Evolutionary conservation across 768 basidiomycete species (phyloP).

Genomic region (Collybiopsis confluens): DNA sequence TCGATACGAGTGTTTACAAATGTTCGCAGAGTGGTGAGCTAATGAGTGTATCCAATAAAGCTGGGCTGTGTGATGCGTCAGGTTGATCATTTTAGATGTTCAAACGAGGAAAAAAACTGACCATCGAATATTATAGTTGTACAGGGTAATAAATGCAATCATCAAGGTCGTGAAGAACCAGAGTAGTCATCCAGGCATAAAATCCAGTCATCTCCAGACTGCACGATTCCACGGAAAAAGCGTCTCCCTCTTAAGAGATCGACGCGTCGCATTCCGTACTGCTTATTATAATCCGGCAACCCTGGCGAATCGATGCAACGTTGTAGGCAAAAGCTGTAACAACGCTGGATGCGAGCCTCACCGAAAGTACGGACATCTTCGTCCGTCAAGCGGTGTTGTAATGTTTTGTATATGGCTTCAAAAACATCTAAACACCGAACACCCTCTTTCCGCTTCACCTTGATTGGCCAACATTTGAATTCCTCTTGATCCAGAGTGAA

Average conservation of each 20-base stretch:
- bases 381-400: slow-evolving; percentile 1
- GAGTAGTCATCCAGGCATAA: slow-evolving; percentile 4
- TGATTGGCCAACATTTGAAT: slow-evolving; percentile 1
- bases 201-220: slow-evolving; percentile 2
- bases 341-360: slow-evolving; percentile 8
- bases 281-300: not conserved
- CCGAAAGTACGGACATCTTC: slow-evolving; percentile 6
- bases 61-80: not conserved
- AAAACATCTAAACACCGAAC: slow-evolving; percentile 4
- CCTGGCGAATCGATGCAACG: slow-evolving; percentile 7
- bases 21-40: not conserved
- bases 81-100: not conserved
- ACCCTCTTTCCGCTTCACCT: slow-evolving; percentile 2
- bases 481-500: not conserved
- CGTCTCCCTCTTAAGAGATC: slow-evolving; percentile 1
- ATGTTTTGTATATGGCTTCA: slow-evolving; percentile 4
- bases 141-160: slow-evolving; percentile 12
- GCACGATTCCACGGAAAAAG: slow-evolving; percentile 1
- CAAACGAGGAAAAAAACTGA: not conserved
- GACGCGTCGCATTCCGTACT: not conserved
- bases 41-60: not conserved
- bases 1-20: not conserved
- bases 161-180: slow-evolving; percentile 1
- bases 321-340: slow-evolving; percentile 3
- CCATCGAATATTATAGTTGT: slow-evolving; percentile 5